These are phyloP conservation scores for Wickerhamiella dianesei DNA, from an alignment of 805 yeast genomes.

Conservation along the genomic window DNA sequence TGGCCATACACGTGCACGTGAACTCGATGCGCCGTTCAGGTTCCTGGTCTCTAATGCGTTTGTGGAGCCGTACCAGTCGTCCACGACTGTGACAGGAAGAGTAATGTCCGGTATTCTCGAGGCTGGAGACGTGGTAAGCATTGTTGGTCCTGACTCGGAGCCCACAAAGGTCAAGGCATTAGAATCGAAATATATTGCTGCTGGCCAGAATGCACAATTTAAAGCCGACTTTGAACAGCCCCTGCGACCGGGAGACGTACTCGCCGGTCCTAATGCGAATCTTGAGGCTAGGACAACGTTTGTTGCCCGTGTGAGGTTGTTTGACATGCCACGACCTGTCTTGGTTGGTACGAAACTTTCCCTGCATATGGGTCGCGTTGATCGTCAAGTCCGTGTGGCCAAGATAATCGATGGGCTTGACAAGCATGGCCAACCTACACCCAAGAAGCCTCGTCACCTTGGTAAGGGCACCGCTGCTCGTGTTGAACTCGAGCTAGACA, in stretches of 20 bases:
- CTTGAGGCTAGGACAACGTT: constrained; percentile 37
- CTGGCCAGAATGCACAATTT: constrained; percentile 43
- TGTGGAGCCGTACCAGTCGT: constrained; percentile 35
- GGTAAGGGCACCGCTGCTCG: constrained; percentile 45
- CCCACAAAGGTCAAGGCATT: constrained; percentile 12
- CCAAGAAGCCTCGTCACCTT: constrained; percentile 37
- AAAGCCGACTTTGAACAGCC: constrained; percentile 31
- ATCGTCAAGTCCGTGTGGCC: constrained; percentile 53
- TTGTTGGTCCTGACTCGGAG: constrained; percentile 34
- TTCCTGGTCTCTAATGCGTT: constrained; percentile 53
- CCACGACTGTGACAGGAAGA: constrained; percentile 48
- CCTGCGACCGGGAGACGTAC: constrained; percentile 55
- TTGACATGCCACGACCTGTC: constrained; percentile 58
- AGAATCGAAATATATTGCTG: constrained; percentile 30
- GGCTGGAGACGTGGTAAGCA: constrained; percentile 47
- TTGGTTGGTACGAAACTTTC: constrained; percentile 69
- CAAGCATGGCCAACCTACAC: constrained; percentile 27
- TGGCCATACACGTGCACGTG: constrained; percentile 2
- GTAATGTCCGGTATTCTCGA: constrained; percentile 56
- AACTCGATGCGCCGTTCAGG: constrained; percentile 28
- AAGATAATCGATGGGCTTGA: constrained; percentile 31
- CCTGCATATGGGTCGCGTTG: constrained; percentile 60
- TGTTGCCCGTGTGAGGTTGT: constrained; percentile 45
- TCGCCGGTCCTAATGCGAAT: constrained; percentile 35
- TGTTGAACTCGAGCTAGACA: constrained; percentile 40